Evolutionary conservation across 305 asterid genomes (phyloP).

Genomic region (Vinca major): DNA sequence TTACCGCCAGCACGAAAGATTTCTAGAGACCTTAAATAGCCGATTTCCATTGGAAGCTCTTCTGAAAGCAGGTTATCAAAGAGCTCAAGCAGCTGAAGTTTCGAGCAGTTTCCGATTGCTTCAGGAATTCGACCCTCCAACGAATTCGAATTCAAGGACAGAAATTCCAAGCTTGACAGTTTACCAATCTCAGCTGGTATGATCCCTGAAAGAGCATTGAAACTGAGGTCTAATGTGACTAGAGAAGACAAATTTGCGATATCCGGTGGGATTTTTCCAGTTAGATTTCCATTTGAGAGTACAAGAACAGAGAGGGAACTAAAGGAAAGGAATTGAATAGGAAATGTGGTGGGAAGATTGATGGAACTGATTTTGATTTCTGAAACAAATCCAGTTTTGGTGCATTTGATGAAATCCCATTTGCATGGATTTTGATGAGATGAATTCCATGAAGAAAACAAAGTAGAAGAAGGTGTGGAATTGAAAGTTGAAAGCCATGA

Average conservation of each 20-base stretch:
- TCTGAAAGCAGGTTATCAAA: constrained; percentile 52
- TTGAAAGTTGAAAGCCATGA: constrained; percentile 50
- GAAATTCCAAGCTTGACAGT: constrained; percentile 29
- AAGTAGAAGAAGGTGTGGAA: constrained; percentile 33
- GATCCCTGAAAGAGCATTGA: too few relatives aligned
- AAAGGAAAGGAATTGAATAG: constrained; percentile 42
- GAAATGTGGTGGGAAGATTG: constrained; percentile 44
- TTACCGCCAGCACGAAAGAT: constrained; percentile 62
- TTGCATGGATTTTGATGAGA: constrained; percentile 44
- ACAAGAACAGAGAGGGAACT: constrained; percentile 34
- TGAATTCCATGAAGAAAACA: constrained; percentile 53
- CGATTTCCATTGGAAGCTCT: constrained; percentile 37
- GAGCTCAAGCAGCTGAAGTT: constrained; percentile 40
- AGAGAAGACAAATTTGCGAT: constrained; percentile 43
- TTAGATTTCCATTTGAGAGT: constrained; percentile 44
- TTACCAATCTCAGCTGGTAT: constrained; percentile 49
- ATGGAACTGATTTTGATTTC: constrained; percentile 38
- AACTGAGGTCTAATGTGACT: constrained; percentile 35
- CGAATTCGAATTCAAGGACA: constrained; percentile 42
- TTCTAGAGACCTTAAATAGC: constrained; percentile 31
- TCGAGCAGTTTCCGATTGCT: constrained; percentile 46
- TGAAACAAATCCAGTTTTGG: constrained; percentile 30
- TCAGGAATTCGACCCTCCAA: constrained; percentile 46
- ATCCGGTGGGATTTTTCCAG: constrained; percentile 41
- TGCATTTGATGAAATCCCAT: constrained; percentile 61